Evolutionary conservation across 2,329 filamentous ascomycete genomes (phyloP), one percentile per base, ranked within the genome.

Genomic region (Sphaerulina populicola): DNA sequence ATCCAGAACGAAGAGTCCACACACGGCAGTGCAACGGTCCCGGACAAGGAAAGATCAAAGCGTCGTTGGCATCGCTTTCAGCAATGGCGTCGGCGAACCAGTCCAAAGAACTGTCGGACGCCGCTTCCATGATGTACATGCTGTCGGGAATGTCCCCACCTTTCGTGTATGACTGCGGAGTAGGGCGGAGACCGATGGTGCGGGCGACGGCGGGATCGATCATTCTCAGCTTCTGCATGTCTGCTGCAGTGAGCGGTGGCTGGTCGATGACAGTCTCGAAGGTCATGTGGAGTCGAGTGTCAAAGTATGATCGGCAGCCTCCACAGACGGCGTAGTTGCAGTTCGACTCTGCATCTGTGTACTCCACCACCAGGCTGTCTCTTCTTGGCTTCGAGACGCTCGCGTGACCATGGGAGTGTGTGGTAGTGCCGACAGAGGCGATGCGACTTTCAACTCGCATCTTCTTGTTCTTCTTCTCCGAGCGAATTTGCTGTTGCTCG

Each of bases 301-400:
- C 66, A 55, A 71, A 74, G 56, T 72, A 73, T 2, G 74, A 73
- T 29, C 75, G 71, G 56, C 76, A 79, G n/a, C 60, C 63, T 30
- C 74, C 72, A 54, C 76, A 79, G 45, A 71, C 70, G 44, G 69
- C 68, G 57, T 71, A 71, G n/a, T 56, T 62, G 61, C 76, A 79
- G 12, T 53, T 57, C 39, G 49, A 40, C 21, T 49, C 52, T 12
- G 29, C 12, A 2, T 33, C 14, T n/a, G n/a, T 11, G n/a, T 35
- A 30, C 30, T 44, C 47, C 5, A 36, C 15, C 6, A 40, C 38
- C 8, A 51, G 40, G 33, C 50, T 50, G 18, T 55, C 57, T n/a
- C 23, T 23, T 42, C 52, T 57, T 8, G 39, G 11, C 39, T 11
- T 18, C 39, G 11, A 39, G 18, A 21, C 45, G 8, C 9, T 30